Evolutionary conservation across 495 filamentous ascomycete species (phyloP).

Genomic region (Symbiotaphrina buchneri): DNA sequence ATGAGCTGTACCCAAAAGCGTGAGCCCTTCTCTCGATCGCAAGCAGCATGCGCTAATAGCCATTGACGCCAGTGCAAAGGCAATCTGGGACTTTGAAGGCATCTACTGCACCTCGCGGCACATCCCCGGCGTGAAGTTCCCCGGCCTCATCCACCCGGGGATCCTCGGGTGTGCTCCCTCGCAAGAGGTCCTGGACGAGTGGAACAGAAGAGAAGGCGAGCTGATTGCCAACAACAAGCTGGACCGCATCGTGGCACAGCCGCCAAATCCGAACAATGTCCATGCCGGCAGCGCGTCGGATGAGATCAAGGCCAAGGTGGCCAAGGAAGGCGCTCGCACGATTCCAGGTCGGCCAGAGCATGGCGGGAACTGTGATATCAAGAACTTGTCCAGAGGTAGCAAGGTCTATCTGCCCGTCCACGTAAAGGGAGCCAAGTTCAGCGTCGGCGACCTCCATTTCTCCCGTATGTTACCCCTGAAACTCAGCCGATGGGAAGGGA

Average conservation of each 20-base stretch:
- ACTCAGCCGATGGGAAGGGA: too few relatives aligned
- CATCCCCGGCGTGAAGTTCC: constrained; percentile 72
- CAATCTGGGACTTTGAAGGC: constrained; percentile 96
- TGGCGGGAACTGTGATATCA: constrained; percentile 51
- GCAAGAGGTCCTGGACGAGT: constrained; percentile 37
- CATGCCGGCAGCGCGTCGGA: constrained; percentile 47
- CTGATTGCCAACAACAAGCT: constrained; percentile 45
- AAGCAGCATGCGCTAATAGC: too few relatives aligned
- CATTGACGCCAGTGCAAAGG: constrained; percentile 43
- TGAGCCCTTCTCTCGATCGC: constrained; percentile 16
- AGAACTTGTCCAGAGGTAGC: constrained; percentile 66
- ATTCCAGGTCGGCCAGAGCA: constrained; percentile 59
- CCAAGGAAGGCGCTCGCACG: constrained; percentile 68
- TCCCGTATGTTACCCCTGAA: constrained; percentile 18
- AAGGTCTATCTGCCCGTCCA: constrained; percentile 81
- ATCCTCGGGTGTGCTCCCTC: constrained; percentile 85
- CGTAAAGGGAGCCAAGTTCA: constrained; percentile 76
- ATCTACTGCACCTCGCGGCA: constrained; percentile 83
- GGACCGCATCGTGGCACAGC: constrained; percentile 58
- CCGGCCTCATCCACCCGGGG: constrained; percentile 85
- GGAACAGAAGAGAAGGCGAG: constrained; percentile 65
- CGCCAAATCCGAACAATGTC: constrained; percentile 44
- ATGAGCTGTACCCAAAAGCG: constrained; percentile 74
- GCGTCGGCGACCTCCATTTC: constrained; percentile 83
- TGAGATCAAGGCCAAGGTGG: constrained; percentile 48